Evolutionary conservation across 2,329 filamentous ascomycete genomes (phyloP).

Genomic region (Venturia effusa): DNA sequence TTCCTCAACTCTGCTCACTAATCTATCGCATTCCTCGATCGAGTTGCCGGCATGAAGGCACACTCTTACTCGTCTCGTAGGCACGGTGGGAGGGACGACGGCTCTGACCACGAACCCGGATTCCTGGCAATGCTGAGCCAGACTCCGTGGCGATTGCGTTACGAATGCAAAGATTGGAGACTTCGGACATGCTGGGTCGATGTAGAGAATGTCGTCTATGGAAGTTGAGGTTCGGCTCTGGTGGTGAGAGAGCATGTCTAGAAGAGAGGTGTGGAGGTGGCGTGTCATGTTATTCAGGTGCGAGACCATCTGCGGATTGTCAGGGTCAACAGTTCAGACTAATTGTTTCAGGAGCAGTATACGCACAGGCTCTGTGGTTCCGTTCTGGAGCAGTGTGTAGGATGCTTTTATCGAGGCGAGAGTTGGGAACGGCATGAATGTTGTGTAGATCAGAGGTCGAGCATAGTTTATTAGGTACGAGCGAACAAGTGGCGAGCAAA

Average conservation of each 20-base stretch:
- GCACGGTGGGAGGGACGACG: slow-evolving; percentile 60
- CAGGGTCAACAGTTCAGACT: slow-evolving; percentile 12
- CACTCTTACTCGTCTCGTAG: slow-evolving; percentile 52
- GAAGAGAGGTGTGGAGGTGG: slow-evolving; percentile 33
- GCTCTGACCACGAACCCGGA: slow-evolving; percentile 50
- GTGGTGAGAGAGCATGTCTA: slow-evolving; percentile 9
- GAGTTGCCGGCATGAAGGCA: slow-evolving; percentile 61
- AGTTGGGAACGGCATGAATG: slow-evolving; percentile 52
- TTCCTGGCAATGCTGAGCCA: slow-evolving; percentile 50
- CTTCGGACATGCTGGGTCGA: slow-evolving; percentile 23
- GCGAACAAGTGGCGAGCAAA: slow-evolving; percentile 49
- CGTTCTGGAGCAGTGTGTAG: slow-evolving; percentile 45
- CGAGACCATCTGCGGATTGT: not conserved
- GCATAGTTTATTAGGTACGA: slow-evolving; percentile 66
- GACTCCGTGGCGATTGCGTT: slow-evolving; percentile 44
- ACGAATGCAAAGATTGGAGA: slow-evolving; percentile 57
- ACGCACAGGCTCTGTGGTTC: slow-evolving; percentile 36
- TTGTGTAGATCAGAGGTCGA: slow-evolving; percentile 65
- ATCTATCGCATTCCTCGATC: slow-evolving; percentile 41
- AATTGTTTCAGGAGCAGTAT: not conserved
- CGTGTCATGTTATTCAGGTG: not conserved
- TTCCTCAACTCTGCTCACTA: slow-evolving; percentile 37
- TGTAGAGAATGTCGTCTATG: slow-evolving; percentile 4
- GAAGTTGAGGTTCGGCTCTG: not conserved
- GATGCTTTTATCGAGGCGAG: slow-evolving; percentile 47